These are phyloP conservation scores for Discostella stelligera DNA, from an alignment of 352 stramenopile species.

Conservation along the genomic window DNA sequence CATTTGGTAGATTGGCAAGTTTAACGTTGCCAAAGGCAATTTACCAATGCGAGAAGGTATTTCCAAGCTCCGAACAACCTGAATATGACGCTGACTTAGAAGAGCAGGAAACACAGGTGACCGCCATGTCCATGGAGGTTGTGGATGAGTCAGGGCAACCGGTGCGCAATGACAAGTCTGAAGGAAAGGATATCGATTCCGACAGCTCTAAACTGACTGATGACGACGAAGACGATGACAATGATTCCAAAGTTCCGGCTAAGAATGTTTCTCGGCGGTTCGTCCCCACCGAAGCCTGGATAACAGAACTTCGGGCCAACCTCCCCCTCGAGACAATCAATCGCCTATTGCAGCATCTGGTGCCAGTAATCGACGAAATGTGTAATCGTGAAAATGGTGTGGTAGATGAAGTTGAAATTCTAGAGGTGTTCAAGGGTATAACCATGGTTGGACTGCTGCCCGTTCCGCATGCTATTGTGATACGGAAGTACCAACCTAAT, in stretches of 20 bases:
- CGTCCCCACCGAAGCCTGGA: constrained; percentile 90
- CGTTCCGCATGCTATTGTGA: constrained; percentile 97
- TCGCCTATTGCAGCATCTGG: constrained; percentile 91
- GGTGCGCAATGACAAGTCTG: constrained; percentile 38
- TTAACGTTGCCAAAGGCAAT: constrained; percentile 86
- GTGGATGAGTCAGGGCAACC: constrained; percentile 60
- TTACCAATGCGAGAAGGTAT: constrained; percentile 74
- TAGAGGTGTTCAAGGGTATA: constrained; percentile 94
- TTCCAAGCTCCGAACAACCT: constrained; percentile 59
- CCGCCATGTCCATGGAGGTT: constrained; percentile 43
- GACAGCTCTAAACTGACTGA: background rate
- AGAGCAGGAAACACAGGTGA: constrained; percentile 33
- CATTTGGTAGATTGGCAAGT: constrained; percentile 90
- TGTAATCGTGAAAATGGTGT: constrained; percentile 78
- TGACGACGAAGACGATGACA: constrained; percentile 9
- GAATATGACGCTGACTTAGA: constrained; percentile 67
- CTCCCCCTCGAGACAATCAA: constrained; percentile 93
- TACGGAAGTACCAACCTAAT: constrained; percentile 98
- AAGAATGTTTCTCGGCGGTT: constrained; percentile 51
- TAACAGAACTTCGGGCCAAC: constrained; percentile 91
- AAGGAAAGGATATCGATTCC: constrained; percentile 8
- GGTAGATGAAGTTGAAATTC: constrained; percentile 93
- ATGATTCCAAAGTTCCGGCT: background rate
- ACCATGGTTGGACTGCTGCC: constrained; percentile 98
- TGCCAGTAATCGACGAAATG: constrained; percentile 89